phyloP scores from a whole-genome alignment of 345 rosid species.

The Eucalyptus leucophloia region DNA sequence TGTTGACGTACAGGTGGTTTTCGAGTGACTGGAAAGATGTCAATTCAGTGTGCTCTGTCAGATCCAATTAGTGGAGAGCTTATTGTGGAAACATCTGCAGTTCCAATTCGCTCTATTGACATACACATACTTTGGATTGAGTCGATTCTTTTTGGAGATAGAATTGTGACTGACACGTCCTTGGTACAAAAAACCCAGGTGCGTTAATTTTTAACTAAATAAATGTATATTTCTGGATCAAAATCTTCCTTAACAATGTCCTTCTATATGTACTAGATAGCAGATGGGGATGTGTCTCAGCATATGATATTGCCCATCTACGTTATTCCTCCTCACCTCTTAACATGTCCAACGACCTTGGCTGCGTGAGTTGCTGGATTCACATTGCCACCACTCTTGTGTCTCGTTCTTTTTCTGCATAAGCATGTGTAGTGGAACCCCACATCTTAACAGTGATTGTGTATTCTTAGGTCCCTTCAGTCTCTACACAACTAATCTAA shows the following conservation, averaged over 20 bases:
- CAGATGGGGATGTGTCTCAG: conserved; percentile 84
- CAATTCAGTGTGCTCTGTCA: conserved; percentile 54
- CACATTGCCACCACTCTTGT: neutral
- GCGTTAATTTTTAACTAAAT: neutral
- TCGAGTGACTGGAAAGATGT: conserved; percentile 66
- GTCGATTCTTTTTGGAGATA: conserved; percentile 73
- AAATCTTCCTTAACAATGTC: neutral
- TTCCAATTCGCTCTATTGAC: conserved; percentile 66
- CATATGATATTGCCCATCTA: conserved; percentile 62
- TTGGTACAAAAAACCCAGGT: conserved; percentile 89
- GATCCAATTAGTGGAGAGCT: conserved; percentile 79
- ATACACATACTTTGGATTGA: conserved; percentile 68
- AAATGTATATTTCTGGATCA: neutral
- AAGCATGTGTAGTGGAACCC: neutral
- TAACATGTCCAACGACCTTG: conserved; percentile 68
- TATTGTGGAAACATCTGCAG: conserved; percentile 67
- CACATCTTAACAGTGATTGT: neutral
- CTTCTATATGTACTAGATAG: conserved; percentile 35
- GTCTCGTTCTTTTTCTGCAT: neutral
- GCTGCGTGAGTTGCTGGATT: conserved; percentile 49
- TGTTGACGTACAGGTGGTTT: conserved; percentile 54
- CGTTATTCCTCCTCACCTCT: conserved; percentile 74
- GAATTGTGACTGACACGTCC: conserved; percentile 74
- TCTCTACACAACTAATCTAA: neutral
- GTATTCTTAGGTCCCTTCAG: neutral